Base-by-base conservation (phyloP, 805 yeast genomes). In the Ogataea naganishii region DNA sequence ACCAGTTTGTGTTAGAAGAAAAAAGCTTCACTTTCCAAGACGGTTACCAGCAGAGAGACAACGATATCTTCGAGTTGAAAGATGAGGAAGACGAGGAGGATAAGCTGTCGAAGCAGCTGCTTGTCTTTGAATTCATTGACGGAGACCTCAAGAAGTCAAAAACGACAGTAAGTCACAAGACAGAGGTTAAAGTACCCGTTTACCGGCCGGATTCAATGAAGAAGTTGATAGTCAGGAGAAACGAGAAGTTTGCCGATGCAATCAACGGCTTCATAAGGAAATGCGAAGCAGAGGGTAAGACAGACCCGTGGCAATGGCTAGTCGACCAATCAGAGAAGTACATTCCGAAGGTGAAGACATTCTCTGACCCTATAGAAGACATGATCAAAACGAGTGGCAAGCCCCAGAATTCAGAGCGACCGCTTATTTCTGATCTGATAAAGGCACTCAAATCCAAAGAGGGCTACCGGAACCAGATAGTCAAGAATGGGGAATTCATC, bases 101-200 rank as follows among this genome's bases (percentile, higher is more conserved):
- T 9, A 50, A 49, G 10, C 47, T 43, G 5, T 50, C 62, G 0
- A 61, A 65, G 14, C 86, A 78, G 39, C 44, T 82, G 7, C 58
- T 88, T 17, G 62, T 83, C 2, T 80, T 88, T 46, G 88, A 80
- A 39, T 83, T 88, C 50, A 63, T 72, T 12, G 95, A 88, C 50
- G 82, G 80, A 10, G 62, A 66, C 34, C 47, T 68, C 44, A 40
- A 60, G 44, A 69, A 60, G 43, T 72, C 58, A 40, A 71, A 63
- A 61, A 68, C 58, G 24, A 68, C 51, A 56, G 44, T 59, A 10
- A 49, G 60, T 4, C 60, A 46, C 39, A 61, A 49, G 29, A 56
- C 66, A 5, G 69, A 66, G 27, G 60, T 76, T 35, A 64, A 58
- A 26, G 38, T 71, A 12, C 74, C 76, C 2, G 64, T 61, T 3